A percentile compares a stretch with the other conserved stretches of the same genome.
Conservation (phyloP, 306 rosid genomes). For the Coriaria nepalensis region DNA sequence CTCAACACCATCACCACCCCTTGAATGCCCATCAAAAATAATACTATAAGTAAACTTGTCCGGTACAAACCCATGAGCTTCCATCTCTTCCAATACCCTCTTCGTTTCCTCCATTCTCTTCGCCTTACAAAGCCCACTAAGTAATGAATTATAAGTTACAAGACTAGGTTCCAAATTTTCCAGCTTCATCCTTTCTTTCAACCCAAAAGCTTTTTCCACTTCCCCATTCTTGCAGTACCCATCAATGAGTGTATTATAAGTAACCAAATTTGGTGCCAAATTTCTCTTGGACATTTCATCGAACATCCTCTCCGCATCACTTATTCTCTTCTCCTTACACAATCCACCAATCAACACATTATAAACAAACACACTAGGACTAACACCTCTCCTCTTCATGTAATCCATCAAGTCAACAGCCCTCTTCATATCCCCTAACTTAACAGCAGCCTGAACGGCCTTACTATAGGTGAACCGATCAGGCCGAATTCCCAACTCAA, state of each 20-base stretch:
- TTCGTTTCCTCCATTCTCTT: constrained; percentile 40
- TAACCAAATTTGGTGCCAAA: constrained; percentile 33
- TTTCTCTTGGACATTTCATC: constrained; percentile 45
- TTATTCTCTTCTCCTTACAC: constrained; percentile 34
- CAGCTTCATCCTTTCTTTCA: constrained; percentile 49
- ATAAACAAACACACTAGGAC: constrained; percentile 36
- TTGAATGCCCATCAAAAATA: constrained; percentile 34
- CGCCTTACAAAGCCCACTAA: constrained; percentile 44
- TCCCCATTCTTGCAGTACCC: constrained; percentile 61
- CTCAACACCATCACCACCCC: constrained; percentile 20
- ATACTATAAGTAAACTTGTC: constrained; percentile 33
- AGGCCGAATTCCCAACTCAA: constrained; percentile 35
- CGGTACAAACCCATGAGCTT: constrained; percentile 33
- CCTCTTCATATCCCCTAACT: constrained; percentile 35
- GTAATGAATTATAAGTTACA: constrained; percentile 57
- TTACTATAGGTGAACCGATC: constrained; percentile 35
- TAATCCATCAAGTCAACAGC: constrained; percentile 23
- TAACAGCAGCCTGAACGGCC: constrained; percentile 50
- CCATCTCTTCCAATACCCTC: constrained; percentile 47
- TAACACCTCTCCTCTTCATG: constrained; percentile 34
- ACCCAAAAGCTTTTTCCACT: constrained; percentile 40
- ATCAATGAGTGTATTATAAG: constrained; percentile 50
- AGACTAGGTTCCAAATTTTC: constrained; percentile 33
- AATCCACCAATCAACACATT: constrained; percentile 41
- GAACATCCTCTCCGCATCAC: constrained; percentile 50